Base-by-base conservation (phyloP, 2,329 filamentous ascomycete species). In the Penicillium sp. region DNA sequence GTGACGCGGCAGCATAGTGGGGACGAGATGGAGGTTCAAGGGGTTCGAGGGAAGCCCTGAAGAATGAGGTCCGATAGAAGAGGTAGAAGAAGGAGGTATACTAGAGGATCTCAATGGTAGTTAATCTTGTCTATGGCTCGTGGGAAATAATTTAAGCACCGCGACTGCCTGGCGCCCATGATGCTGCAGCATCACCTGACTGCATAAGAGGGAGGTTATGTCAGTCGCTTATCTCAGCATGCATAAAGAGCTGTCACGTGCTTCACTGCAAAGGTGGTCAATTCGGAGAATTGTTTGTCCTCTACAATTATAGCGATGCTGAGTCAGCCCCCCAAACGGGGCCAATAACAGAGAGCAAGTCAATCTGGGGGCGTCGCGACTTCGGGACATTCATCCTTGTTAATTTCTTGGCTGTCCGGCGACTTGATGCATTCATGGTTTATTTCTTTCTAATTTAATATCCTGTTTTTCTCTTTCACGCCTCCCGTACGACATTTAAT, bases 1-100 rank as follows among this genome's bases (percentile, higher is more conserved):
- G 46, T 53, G 53, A 49, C 41, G 50, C 53, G 58, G 51, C 45
- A 54, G 59, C 60, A 63, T 63, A 40, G 51, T 55, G 56, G 35
- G 40, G 41, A 51, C 27, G 18, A 18, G 14, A 29, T 20, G 29
- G 26, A 29, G 41, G 12, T 20, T 51, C 8, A 14, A 44, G 18
- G 42, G 26, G 22, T 53, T 12, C 18, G 20, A n/a, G 8, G 20
- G 33, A n/a, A 33, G 6, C 18, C 20, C 15, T 26, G 33, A 20
- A 20, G 18, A 37, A 31, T 11, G 12, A 35, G 31, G 35, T 11
- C 37, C 11, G n/a, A 46, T 7, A n/a, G 46, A 22, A 26, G 2
- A 12, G 12, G 4, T 11, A 37, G n/a, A 27, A 41, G 23, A 29
- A 29, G 12, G 31, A 11, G 6, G 18, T 31, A 14, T 12, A 9